Base-by-base conservation (phyloP, 2,329 filamentous ascomycete genomes). In the Clarireedia monteithiana region DNA sequence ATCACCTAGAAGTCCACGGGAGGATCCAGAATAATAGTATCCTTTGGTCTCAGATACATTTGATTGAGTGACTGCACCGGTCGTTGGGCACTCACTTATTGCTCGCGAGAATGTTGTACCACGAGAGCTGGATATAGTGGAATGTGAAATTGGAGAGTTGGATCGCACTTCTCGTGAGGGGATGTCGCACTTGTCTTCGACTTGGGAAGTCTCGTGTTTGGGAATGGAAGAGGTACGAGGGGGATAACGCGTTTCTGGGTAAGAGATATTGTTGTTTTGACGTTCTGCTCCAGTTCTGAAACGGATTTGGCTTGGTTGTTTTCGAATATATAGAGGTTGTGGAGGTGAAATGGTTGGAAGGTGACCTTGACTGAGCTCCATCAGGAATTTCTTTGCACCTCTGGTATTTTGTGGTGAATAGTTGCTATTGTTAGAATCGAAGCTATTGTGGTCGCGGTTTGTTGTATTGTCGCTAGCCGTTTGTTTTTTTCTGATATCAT, bases 321-420 rank as follows among this genome's bases (percentile, higher is more conserved):
- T 64, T 56, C 57, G 57, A 20, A 60, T 58, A n/a, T 59, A 48
- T 42, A 64, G 50, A 52, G 63, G 63, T 54, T 49, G 57, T 7
- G 56, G 53, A 20, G 54, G 49, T 48, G 9, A 48, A 38, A 55
- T 34, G 40, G 30, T 48, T 55, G 57, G 36, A 47, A 34, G 46
- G 24, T 47, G 54, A 10, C 54, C 49, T 47, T 53, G 40, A 39
- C 50, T 59, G n/a, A 53, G 20, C n/a, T 54, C 42, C 40, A 59
- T 58, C 24, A 49, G 39, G 24, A 51, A 44, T 23, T n/a, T 44
- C 30, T 34, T 45, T 12, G 47, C 46, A 10, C 20, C 47, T 20
- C 49, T 26, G 36, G 14, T 27, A 38, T 30, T 51, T 24, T 48
- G 40, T 40, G 23, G 30, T 46, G 6, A 46, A 44, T 45, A 39